Evolutionary conservation across 495 filamentous ascomycete genomes (phyloP).

Genomic region (Penicillium maclennaniae): DNA sequence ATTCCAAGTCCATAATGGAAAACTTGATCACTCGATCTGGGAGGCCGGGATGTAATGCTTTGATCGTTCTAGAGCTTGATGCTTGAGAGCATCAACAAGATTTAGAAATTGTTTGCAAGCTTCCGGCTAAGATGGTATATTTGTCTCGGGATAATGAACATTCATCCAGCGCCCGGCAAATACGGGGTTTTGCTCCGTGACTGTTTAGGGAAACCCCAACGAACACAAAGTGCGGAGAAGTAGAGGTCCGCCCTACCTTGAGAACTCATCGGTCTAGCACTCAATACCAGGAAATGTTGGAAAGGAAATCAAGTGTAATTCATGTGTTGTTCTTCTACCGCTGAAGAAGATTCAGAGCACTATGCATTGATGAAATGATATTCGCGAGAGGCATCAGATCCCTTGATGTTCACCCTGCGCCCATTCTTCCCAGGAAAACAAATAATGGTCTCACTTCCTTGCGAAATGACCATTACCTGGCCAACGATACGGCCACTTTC

Average conservation of each 20-base stretch:
- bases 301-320: background rate
- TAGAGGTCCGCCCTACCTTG: background rate
- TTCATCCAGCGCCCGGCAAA: conserved; percentile 8
- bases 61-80: background rate
- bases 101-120: background rate
- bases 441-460: conserved; percentile 10
- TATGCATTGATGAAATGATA: background rate
- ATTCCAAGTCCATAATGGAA: conserved; percentile 25
- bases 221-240: background rate
- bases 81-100: background rate
- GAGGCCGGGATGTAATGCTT: background rate
- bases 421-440: conserved; percentile 21
- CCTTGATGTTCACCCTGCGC: conserved; percentile 6
- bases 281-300: background rate
- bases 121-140: conserved; percentile 1
- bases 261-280: background rate
- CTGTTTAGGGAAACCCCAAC: background rate
- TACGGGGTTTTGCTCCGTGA: conserved; percentile 14
- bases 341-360: background rate
- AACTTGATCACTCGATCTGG: background rate
- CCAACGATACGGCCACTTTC: conserved; percentile 19
- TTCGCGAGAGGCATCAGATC: conserved; percentile 6
- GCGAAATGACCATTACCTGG: conserved; percentile 17
- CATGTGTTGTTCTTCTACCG: background rate
- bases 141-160: background rate